Percentiles rank a stretch among this genome's conserved stretches.
phyloP scores from a whole-genome alignment of 2,329 filamentous ascomycete species.

The Aspergillus versicolor region DNA sequence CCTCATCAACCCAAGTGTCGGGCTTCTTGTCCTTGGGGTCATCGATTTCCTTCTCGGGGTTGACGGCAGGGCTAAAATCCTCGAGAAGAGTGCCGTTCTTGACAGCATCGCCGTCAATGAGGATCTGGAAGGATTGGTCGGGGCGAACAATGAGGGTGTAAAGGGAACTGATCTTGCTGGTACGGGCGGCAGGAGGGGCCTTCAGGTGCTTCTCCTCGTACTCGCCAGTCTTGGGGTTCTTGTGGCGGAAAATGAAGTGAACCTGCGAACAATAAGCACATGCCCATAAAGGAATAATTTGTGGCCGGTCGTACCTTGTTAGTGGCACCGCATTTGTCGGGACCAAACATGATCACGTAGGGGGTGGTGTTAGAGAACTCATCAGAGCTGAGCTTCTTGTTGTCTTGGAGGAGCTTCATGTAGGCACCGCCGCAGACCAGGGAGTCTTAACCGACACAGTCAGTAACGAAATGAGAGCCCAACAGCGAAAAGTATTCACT shows the following conservation, averaged over 20 bases:
- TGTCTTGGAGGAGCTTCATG: slow-evolving; percentile 97
- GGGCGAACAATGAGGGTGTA: slow-evolving; percentile 97
- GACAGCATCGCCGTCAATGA: slow-evolving; percentile 83
- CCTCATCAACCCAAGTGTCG: slow-evolving; percentile 90
- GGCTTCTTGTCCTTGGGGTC: slow-evolving; percentile 93
- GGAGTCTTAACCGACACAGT: slow-evolving; percentile 61
- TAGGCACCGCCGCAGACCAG: slow-evolving; percentile 98
- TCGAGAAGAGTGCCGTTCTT: slow-evolving; percentile 91
- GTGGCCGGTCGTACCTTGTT: slow-evolving; percentile 72
- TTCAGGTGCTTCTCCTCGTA: slow-evolving; percentile 99
- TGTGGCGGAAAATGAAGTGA: slow-evolving; percentile 99
- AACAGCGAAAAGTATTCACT: slow-evolving; percentile 38
- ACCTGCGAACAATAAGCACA: slow-evolving; percentile 47
- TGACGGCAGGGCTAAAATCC: slow-evolving; percentile 90
- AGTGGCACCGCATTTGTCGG: slow-evolving; percentile 97
- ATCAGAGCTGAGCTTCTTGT: slow-evolving; percentile 92
- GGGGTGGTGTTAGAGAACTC: slow-evolving; percentile 98
- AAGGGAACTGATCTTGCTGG: slow-evolving; percentile 87
- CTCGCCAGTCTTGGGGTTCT: slow-evolving; percentile 99
- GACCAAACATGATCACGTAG: slow-evolving; percentile 99
- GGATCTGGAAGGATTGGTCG: slow-evolving; percentile 91
- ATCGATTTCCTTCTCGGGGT: slow-evolving; percentile 92
- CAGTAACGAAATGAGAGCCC: neutral
- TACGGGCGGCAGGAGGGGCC: slow-evolving; percentile 78
- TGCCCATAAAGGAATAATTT: neutral